Conservation (phyloP, 2,329 filamentous ascomycete species). For the Chrysosporium keratinophilum region DNA sequence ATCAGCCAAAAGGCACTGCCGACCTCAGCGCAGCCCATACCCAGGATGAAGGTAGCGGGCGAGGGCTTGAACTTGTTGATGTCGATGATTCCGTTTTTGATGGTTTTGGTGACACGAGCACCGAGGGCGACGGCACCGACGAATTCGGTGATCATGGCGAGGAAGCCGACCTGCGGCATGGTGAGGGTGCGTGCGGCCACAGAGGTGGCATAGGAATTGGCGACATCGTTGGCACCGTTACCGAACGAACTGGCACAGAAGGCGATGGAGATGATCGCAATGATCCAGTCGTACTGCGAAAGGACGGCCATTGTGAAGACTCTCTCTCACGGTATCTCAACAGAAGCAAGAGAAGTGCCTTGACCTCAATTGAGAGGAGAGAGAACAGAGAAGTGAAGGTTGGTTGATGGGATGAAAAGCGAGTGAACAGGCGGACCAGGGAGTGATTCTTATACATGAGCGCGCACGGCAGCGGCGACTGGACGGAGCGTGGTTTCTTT, state of each 20-base stretch:
- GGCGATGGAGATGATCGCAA: slow-evolving; percentile 32
- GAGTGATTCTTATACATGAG: too few relatives aligned
- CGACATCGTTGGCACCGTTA: slow-evolving; percentile 42
- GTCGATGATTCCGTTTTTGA: slow-evolving; percentile 37
- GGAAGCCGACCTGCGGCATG: slow-evolving; percentile 43
- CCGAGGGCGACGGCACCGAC: slow-evolving; percentile 45
- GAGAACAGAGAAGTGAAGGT: too few relatives aligned
- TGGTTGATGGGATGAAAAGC: too few relatives aligned
- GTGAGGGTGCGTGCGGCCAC: slow-evolving; percentile 44
- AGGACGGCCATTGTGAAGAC: slow-evolving; percentile 15
- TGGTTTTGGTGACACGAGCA: slow-evolving; percentile 35
- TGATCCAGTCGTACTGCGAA: slow-evolving; percentile 32
- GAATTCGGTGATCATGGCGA: slow-evolving; percentile 43
- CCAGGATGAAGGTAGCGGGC: slow-evolving; percentile 32
- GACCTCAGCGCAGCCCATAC: slow-evolving; percentile 31
- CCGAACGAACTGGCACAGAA: slow-evolving; percentile 29
- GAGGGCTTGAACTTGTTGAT: slow-evolving; percentile 29
- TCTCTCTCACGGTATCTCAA: neutral
- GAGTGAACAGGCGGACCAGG: too few relatives aligned
- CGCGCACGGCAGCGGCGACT: too few relatives aligned
- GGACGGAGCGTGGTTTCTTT: too few relatives aligned
- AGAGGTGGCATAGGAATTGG: slow-evolving; percentile 46
- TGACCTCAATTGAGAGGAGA: neutral
- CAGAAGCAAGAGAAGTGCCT: neutral
- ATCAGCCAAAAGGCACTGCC: slow-evolving; percentile 32